phyloP scores from a whole-genome alignment of 805 yeast species.

The Cephaloascus fragrans region DNA sequence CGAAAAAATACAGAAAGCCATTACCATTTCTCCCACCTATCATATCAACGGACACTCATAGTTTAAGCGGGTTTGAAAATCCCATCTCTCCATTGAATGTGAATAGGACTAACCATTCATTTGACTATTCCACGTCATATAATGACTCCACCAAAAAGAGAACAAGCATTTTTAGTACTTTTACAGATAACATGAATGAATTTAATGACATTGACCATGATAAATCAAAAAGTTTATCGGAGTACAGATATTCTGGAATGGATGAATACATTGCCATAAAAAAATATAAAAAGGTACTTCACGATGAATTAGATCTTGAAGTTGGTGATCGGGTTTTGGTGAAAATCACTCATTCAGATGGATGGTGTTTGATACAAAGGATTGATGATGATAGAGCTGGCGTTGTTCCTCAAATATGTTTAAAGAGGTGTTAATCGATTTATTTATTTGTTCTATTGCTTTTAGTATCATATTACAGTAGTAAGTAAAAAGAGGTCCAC shows the following conservation, averaged over 20 bases:
- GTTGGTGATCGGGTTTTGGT: constrained; percentile 20
- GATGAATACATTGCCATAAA: constrained; percentile 16
- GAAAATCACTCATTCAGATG: constrained; percentile 18
- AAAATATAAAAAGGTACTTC: constrained; percentile 16
- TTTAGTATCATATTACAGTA: too few relatives aligned
- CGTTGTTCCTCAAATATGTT: not conserved
- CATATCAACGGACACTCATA: not conserved
- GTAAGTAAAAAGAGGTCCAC: too few relatives aligned
- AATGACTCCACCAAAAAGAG: not conserved
- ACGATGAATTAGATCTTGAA: constrained; percentile 22
- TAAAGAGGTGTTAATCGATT: not conserved
- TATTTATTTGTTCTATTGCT: too few relatives aligned
- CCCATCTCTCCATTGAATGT: not conserved
- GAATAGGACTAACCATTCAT: too few relatives aligned
- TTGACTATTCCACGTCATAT: too few relatives aligned
- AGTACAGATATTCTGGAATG: too few relatives aligned
- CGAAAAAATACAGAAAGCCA: not conserved
- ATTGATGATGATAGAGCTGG: not conserved
- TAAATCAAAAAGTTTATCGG: too few relatives aligned
- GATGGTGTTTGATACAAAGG: constrained; percentile 23
- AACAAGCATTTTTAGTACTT: too few relatives aligned
- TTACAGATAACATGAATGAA: too few relatives aligned
- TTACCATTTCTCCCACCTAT: not conserved
- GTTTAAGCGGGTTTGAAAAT: not conserved
- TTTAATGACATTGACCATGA: too few relatives aligned